These are phyloP conservation scores for Rhodamnia rubescens DNA, from an alignment of 345 rosid genomes.

Conservation along the genomic window DNA sequence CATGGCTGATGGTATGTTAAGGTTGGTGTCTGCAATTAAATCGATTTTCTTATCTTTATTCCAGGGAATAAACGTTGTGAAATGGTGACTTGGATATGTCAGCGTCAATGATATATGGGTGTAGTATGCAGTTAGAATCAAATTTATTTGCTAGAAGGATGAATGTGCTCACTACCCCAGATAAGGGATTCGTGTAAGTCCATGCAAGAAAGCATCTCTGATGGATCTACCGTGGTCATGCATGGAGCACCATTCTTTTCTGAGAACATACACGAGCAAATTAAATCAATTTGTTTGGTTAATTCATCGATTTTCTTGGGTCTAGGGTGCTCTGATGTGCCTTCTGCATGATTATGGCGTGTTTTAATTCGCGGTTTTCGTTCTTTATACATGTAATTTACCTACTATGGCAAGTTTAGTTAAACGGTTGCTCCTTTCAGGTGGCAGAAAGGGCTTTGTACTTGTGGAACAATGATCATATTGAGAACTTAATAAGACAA, in stretches of 20 bases:
- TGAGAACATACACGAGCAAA: not conserved
- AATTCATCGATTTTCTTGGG: not conserved
- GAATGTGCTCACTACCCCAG: not conserved
- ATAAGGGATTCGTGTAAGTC: not conserved
- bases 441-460: constrained; percentile 71
- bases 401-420: not conserved
- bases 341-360: not conserved
- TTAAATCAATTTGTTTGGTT: not conserved
- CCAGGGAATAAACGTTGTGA: not conserved
- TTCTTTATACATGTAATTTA: not conserved
- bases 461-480: constrained; percentile 72
- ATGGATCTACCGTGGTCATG: not conserved
- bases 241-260: not conserved
- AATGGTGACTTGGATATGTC: not conserved
- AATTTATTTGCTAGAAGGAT: not conserved
- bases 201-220: not conserved
- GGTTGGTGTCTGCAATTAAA: not conserved
- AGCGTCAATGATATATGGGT: not conserved
- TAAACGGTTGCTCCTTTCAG: constrained; percentile 12
- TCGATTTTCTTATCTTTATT: not conserved
- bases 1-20: not conserved
- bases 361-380: not conserved
- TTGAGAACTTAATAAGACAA: constrained; percentile 47
- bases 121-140: not conserved
- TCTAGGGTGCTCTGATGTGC: not conserved